Base-by-base conservation (phyloP, 495 filamentous ascomycete species). In the Neurospora africana region DNA sequence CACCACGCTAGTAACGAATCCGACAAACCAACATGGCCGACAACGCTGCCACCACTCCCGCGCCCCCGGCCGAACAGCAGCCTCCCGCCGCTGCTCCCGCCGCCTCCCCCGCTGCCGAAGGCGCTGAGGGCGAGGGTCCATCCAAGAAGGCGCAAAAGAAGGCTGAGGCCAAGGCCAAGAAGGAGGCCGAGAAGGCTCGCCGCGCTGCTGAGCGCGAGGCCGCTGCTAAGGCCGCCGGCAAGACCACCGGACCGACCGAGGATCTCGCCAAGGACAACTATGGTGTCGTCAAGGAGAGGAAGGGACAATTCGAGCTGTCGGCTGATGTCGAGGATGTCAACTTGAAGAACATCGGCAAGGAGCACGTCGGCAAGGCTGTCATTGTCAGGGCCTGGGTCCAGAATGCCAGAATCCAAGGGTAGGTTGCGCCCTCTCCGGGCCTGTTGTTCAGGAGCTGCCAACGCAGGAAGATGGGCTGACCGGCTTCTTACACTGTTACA, bases 331-430 rank as follows among this genome's bases (percentile, higher is more conserved):
- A 79, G 3, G 84, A 87, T 17, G 79, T 87, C 69, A 76, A 78
- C 9, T 82, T 93, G 8, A 81, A 83, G 70, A 83, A 87, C 21
- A 79, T 92, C 27, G 84, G 85, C 23, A 83, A 87, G 21, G 84
- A 85, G 33, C 82, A 89, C 76, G 83, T 92, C 39, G 91, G 92
- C 73, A 90, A 94, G 83, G 89, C 90, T 72, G 85, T 98, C 53
- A 87, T 88, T 30, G 87, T 98, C 72, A 88, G 94, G 23, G 95
- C 91, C 7, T 91, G 92, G 82, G 84, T 98, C 35, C 93, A 97
- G 80, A 97, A 95, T 82, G 84, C 91, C 27, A 86, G 95, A 74
- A 90, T 91, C 73, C 92, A 98, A 84, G 92, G 53, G 53, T 65
- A 65, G 53, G 53, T 65, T 65, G 47, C 15, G 27, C 53, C 47